A percentile compares a stretch with the other conserved stretches of the same genome.
These are phyloP conservation scores for Septoria petroselini DNA, from an alignment of 2,329 filamentous ascomycete species.

Conservation along the genomic window DNA sequence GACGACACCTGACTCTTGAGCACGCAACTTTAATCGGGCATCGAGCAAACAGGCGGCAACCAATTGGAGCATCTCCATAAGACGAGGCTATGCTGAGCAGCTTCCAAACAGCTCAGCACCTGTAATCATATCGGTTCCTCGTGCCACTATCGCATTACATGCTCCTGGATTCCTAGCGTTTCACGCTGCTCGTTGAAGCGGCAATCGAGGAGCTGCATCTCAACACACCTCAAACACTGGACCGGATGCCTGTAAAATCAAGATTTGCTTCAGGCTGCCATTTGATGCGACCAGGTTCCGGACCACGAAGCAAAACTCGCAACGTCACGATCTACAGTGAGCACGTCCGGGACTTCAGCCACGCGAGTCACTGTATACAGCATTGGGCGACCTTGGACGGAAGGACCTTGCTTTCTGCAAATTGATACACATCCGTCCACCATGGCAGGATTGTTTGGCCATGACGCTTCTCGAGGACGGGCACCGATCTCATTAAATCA, in stretches of 20 bases:
- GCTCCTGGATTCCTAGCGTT: conserved; percentile 5
- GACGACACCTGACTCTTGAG: conserved; percentile 5
- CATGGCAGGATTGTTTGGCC: conserved; percentile 14
- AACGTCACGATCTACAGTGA: conserved; percentile 8
- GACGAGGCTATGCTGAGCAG: conserved; percentile 7
- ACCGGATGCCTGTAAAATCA: conserved; percentile 5
- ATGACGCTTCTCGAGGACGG: conserved; percentile 19
- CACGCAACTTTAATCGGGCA: conserved; percentile 11
- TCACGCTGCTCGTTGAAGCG: background rate
- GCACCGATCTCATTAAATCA: conserved; percentile 17
- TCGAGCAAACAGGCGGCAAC: conserved; percentile 14
- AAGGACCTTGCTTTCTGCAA: conserved; percentile 2
- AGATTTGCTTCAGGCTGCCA: conserved; percentile 9
- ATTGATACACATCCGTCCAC: background rate
- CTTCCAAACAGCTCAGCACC: too few species aligned
- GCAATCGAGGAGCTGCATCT: conserved; percentile 2
- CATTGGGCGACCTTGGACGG: conserved; percentile 12
- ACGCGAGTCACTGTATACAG: background rate
- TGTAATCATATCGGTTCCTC: background rate
- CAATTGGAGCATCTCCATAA: conserved; percentile 8
- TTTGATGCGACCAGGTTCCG: conserved; percentile 4
- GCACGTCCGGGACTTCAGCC: too few species aligned
- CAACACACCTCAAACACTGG: background rate
- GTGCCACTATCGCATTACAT: background rate
- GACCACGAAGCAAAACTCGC: conserved; percentile 6